phyloP scores from a whole-genome alignment of 1,284 basidiomycete species.

The Ustilago curta region DNA sequence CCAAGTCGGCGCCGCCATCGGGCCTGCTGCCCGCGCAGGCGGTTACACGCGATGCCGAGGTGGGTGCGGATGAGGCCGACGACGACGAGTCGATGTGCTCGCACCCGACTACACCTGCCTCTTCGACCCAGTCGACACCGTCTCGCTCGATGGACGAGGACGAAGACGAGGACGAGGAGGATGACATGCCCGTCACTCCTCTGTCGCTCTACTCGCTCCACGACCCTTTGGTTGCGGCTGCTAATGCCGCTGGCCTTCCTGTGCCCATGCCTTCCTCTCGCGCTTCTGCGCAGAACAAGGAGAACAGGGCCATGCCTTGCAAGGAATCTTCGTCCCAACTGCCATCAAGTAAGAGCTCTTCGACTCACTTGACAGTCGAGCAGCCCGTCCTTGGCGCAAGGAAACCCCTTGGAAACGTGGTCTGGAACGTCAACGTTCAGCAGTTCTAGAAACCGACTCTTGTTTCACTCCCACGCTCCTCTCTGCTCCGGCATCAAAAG shows the following conservation, averaged over 20 bases:
- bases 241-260: conserved; percentile 38
- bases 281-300: conserved; percentile 38
- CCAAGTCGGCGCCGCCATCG: conserved; percentile 29
- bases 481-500: conserved; percentile 12
- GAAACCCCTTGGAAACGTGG: conserved; percentile 39
- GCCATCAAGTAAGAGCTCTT: conserved; percentile 34
- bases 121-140: conserved; percentile 65
- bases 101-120: conserved; percentile 56
- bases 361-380: conserved; percentile 41
- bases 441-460: conserved; percentile 27
- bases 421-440: conserved; percentile 51
- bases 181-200: conserved; percentile 68
- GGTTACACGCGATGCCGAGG: conserved; percentile 34
- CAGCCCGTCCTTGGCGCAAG: conserved; percentile 37
- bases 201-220: conserved; percentile 65
- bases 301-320: conserved; percentile 16
- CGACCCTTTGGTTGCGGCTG: conserved; percentile 57
- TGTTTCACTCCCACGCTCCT: not conserved
- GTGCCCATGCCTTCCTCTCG: conserved; percentile 41
- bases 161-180: conserved; percentile 66
- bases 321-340: conserved; percentile 18
- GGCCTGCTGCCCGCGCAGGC: conserved; percentile 53
- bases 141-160: conserved; percentile 65
- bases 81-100: conserved; percentile 63
- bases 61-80: conserved; percentile 39